Evolutionary conservation across 2,329 filamentous ascomycete genomes (phyloP).

Genomic region (Thelonectria discophora): DNA sequence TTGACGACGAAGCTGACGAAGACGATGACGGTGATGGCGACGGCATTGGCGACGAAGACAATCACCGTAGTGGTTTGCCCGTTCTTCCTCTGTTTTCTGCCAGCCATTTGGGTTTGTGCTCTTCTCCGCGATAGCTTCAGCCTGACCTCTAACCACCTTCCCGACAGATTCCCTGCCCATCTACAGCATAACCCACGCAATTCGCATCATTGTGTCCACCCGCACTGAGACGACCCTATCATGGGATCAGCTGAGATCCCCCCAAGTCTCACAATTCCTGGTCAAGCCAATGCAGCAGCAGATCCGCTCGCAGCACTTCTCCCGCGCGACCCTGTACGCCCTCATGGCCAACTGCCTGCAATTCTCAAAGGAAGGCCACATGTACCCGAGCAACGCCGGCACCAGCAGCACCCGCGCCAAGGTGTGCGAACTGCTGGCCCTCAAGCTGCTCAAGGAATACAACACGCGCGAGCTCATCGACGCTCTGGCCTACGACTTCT

Average conservation of each 20-base stretch:
- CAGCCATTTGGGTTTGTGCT: conserved; percentile 72
- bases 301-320: conserved; percentile 84
- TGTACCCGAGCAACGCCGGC: conserved; percentile 84
- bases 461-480: conserved; percentile 90
- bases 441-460: conserved; percentile 90
- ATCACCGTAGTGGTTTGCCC: conserved; percentile 45
- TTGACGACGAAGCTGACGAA: conserved; percentile 52
- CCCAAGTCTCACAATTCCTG: conserved; percentile 93
- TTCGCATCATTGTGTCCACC: conserved; percentile 83
- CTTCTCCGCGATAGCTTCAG: neutral
- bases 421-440: conserved; percentile 89
- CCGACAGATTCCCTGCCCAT: conserved; percentile 80
- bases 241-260: conserved; percentile 96
- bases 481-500: conserved; percentile 93
- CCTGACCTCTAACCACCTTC: conserved; percentile 16
- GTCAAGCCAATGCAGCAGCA: conserved; percentile 95
- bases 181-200: conserved; percentile 89
- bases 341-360: conserved; percentile 94
- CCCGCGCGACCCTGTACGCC: conserved; percentile 85
- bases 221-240: conserved; percentile 91
- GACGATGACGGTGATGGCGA: conserved; percentile 59
- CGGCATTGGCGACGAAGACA: conserved; percentile 50
- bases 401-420: conserved; percentile 85
- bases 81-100: conserved; percentile 82
- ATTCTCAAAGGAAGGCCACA: conserved; percentile 86